Percentiles rank a stretch among this genome's conserved stretches.
Evolutionary conservation across 83 land plant genomes (phyloP).

Genomic region (Larix sibirica): DNA sequence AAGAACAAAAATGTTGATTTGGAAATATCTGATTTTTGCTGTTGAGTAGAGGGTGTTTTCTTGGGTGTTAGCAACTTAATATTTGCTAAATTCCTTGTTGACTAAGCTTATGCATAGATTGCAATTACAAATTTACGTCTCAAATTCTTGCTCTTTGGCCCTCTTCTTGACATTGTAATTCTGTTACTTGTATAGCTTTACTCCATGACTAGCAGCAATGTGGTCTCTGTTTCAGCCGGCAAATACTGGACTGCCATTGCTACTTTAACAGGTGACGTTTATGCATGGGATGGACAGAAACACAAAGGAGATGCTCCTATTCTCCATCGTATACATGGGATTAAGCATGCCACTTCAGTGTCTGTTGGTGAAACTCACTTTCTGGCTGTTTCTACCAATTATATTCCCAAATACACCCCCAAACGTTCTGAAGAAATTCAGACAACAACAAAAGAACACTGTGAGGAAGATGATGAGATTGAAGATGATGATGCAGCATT

Average conservation of each 20-base stretch:
- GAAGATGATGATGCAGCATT: slow-evolving; percentile 16
- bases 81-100: background rate
- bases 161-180: background rate
- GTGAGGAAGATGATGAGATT: slow-evolving; percentile 40
- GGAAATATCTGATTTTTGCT: background rate
- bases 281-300: slow-evolving; percentile 88
- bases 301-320: slow-evolving; percentile 51
- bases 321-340: slow-evolving; percentile 74
- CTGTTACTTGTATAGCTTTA: slow-evolving; percentile 3
- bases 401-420: slow-evolving; percentile 65
- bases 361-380: slow-evolving; percentile 97
- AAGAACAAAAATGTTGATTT: background rate
- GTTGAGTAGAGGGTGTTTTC: background rate
- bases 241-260: slow-evolving; percentile 88
- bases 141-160: background rate
- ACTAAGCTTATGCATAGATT: background rate
- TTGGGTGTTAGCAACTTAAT: background rate
- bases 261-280: slow-evolving; percentile 79
- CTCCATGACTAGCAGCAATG: slow-evolving; percentile 25
- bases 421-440: slow-evolving; percentile 17
- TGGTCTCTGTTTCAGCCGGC: slow-evolving; percentile 85
- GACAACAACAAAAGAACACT: slow-evolving; percentile 18
- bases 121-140: background rate
- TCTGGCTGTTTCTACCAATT: slow-evolving; percentile 68
- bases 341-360: slow-evolving; percentile 75